These are phyloP conservation scores for Discostella pseudostelligera DNA, from an alignment of 108 stramenopile genomes.

Conservation along the genomic window DNA sequence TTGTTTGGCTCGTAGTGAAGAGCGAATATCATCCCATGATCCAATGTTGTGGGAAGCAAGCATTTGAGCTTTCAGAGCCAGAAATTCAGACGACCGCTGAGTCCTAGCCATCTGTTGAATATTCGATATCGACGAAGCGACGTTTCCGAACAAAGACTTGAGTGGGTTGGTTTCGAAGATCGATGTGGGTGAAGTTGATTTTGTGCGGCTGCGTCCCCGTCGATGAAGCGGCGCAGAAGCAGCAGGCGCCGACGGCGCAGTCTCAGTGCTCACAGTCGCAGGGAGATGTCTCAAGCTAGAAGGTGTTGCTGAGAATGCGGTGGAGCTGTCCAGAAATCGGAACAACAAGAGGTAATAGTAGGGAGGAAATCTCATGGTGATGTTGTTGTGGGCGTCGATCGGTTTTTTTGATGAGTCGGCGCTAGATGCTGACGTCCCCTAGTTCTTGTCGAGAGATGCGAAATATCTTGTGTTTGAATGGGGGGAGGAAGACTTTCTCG, in stretches of 20 bases:
- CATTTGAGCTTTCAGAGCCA: neutral
- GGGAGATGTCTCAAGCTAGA: neutral
- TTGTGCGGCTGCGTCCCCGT: neutral
- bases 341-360: slow-evolving; percentile 1
- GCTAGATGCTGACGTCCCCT: no score
- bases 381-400: no score
- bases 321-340: slow-evolving; percentile 7
- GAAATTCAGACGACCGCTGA: neutral
- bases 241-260: neutral
- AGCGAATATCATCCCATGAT: slow-evolving; percentile 55
- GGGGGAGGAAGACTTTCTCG: no score
- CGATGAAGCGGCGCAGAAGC: neutral
- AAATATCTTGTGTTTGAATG: no score
- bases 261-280: neutral
- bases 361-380: slow-evolving; percentile 10
- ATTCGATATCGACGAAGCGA: slow-evolving; percentile 13
- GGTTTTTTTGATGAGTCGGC: no score
- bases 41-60: slow-evolving; percentile 13
- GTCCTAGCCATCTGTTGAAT: slow-evolving; percentile 11
- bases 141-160: slow-evolving; percentile 15
- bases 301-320: slow-evolving; percentile 2
- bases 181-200: neutral
- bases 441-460: no score
- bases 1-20: slow-evolving; percentile 46
- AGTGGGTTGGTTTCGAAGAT: slow-evolving; percentile 3